A percentile compares a stretch with the other conserved stretches of the same genome.
phyloP scores from a whole-genome alignment of 164 flowering plant genomes.

The Stephania yunnanensis region DNA sequence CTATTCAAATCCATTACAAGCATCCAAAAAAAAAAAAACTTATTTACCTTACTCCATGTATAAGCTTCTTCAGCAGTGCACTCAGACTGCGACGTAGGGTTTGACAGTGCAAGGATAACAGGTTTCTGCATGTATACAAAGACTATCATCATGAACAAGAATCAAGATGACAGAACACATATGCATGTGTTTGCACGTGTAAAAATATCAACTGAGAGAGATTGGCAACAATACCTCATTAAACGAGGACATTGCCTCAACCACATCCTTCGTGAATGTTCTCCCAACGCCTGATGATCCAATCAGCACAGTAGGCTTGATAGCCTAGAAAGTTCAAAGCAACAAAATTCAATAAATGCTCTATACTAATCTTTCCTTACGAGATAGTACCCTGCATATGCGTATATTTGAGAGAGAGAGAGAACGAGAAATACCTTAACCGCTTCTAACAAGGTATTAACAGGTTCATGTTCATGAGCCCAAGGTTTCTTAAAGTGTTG shows the following conservation, averaged over 20 bases:
- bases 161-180: neutral
- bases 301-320: constrained; percentile 80
- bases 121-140: constrained; percentile 58
- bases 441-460: constrained; percentile 62
- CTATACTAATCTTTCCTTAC: neutral
- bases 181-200: neutral
- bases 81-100: constrained; percentile 91
- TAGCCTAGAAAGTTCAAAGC: constrained; percentile 32
- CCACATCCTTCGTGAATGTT: constrained; percentile 75
- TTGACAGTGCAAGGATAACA: constrained; percentile 82
- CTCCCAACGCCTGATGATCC: constrained; percentile 85
- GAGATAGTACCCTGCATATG: neutral
- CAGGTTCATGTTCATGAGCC: constrained; percentile 96
- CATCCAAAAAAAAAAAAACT: neutral
- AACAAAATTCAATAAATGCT: neutral
- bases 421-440: constrained; percentile 47
- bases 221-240: constrained; percentile 47
- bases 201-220: constrained; percentile 2
- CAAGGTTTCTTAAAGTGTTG: constrained; percentile 96
- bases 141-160: neutral
- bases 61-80: constrained; percentile 97
- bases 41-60: constrained; percentile 69
- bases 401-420: neutral
- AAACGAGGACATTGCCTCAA: constrained; percentile 76
- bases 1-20: neutral